Percentiles rank a stretch among this genome's conserved stretches.
Evolutionary conservation across 2,329 filamentous ascomycete species (phyloP).

Genomic region (Cladosporium colombiae): DNA sequence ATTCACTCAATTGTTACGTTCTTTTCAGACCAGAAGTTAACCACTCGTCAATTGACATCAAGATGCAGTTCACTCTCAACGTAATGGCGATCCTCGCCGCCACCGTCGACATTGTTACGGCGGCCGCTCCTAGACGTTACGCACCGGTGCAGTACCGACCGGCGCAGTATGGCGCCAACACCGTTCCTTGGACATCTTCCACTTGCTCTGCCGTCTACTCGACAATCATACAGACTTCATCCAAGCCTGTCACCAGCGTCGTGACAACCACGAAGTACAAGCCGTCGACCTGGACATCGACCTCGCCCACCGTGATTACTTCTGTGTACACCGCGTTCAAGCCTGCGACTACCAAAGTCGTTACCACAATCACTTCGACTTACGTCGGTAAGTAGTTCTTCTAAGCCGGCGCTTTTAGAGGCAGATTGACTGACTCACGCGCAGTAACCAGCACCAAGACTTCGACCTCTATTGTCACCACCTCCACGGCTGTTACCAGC

Average conservation of each 20-base stretch:
- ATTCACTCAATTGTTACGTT: background rate
- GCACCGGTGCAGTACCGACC: background rate
- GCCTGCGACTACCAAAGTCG: conserved; percentile 5
- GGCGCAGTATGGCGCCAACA: background rate
- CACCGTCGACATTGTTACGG: background rate
- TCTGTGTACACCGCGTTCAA: conserved; percentile 14
- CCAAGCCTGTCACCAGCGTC: conserved; percentile 9
- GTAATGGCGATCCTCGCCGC: conserved; percentile 14
- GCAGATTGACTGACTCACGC: background rate
- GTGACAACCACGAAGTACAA: conserved; percentile 14
- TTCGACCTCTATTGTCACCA: conserved; percentile 6
- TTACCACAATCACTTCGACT: conserved; percentile 2
- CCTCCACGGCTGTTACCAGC: background rate
- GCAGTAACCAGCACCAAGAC: conserved; percentile 18
- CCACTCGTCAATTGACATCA: background rate
- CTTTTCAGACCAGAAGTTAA: background rate
- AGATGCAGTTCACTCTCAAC: conserved; percentile 16
- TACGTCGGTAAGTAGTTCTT: conserved; percentile 4
- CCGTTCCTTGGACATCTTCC: conserved; percentile 17
- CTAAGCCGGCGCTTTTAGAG: background rate
- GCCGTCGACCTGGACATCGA: conserved; percentile 16
- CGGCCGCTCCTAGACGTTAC: conserved; percentile 8
- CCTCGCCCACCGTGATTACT: conserved; percentile 11
- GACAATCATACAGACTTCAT: conserved; percentile 3
- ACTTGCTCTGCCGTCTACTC: conserved; percentile 18